Conservation (phyloP, 2,329 filamentous ascomycete species). For the Beauveria varroae region DNA sequence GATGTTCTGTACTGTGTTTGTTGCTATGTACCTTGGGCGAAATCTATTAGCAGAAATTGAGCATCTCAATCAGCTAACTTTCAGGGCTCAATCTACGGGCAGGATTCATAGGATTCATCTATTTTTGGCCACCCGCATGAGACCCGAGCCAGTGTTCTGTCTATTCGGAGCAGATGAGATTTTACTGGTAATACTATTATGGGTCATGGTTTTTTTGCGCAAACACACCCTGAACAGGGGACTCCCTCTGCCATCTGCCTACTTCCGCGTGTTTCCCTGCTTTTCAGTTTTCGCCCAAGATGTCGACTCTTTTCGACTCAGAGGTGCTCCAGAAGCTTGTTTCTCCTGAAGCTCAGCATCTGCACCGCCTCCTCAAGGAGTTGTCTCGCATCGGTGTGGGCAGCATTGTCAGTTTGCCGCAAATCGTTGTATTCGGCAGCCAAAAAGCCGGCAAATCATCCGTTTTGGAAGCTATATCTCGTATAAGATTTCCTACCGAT, state of each 20-base stretch:
- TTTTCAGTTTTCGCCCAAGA: neutral
- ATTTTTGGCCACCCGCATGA: neutral
- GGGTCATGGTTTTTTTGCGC: neutral
- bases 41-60: too few relatives aligned
- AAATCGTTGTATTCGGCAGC: slow-evolving; percentile 77
- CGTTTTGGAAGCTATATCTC: slow-evolving; percentile 60
- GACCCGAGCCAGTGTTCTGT: neutral
- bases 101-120: neutral
- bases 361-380: neutral
- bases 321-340: neutral
- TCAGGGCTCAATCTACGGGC: neutral
- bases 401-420: slow-evolving; percentile 18
- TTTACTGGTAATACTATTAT: neutral
- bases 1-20: too few relatives aligned
- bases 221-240: neutral
- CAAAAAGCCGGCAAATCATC: slow-evolving; percentile 84
- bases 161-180: neutral
- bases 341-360: neutral
- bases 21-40: too few relatives aligned
- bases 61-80: too few relatives aligned
- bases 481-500: slow-evolving; percentile 38
- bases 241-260: neutral
- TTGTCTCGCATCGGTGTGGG: neutral
- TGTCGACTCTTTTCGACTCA: neutral
- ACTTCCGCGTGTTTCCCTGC: neutral